Evolutionary conservation across 805 yeast genomes (phyloP).

Genomic region (Blastobotrys chiropterorum): DNA sequence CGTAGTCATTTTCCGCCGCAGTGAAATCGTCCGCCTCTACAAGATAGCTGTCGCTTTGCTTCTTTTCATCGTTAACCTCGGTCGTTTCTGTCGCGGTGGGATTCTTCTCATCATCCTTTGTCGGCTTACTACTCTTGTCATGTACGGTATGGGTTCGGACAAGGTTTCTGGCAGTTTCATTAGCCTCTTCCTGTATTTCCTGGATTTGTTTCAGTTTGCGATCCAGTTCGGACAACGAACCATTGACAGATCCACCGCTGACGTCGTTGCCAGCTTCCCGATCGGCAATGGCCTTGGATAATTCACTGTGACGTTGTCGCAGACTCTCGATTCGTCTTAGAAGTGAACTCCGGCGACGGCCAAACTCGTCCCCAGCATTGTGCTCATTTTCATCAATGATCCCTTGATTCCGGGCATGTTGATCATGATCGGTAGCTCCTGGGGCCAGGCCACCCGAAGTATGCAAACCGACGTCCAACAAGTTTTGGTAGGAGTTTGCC

Average conservation of each 20-base stretch:
- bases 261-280: too few species aligned
- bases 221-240: constrained; percentile 22
- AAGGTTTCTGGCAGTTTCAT: constrained; percentile 3
- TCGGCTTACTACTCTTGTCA: background rate
- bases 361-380: background rate
- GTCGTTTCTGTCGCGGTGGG: background rate
- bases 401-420: constrained; percentile 15
- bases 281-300: background rate
- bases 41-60: background rate
- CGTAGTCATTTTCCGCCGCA: constrained; percentile 17
- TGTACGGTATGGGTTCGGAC: constrained; percentile 7
- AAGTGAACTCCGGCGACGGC: background rate
- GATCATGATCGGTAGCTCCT: constrained; percentile 16
- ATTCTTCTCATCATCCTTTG: background rate
- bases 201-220: constrained; percentile 13
- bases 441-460: constrained; percentile 32
- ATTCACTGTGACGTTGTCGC: background rate
- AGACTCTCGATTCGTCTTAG: constrained; percentile 1
- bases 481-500: background rate
- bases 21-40: constrained; percentile 7
- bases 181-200: constrained; percentile 7
- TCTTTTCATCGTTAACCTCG: constrained; percentile 11
- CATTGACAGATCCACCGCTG: constrained; percentile 15
- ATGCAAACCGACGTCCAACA: constrained; percentile 26
- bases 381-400: background rate